Conservation (phyloP, 805 yeast species). For the Ogataea nonfermentans region DNA sequence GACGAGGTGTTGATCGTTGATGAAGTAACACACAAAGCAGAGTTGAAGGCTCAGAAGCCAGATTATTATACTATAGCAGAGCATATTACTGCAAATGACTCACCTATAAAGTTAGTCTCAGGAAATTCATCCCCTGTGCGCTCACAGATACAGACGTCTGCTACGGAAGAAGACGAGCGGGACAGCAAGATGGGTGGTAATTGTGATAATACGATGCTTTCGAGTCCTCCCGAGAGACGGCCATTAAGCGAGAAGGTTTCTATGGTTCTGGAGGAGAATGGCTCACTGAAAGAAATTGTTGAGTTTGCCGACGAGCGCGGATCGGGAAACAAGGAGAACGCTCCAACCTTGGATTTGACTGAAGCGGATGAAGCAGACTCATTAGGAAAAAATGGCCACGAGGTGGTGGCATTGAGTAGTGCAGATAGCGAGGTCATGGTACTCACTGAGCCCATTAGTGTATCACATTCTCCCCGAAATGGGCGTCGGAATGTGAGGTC, state of each 20-base stretch:
- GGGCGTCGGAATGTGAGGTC: too few relatives aligned
- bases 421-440: too few relatives aligned
- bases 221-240: neutral
- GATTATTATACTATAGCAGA: neutral
- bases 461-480: too few relatives aligned
- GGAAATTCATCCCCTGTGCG: neutral
- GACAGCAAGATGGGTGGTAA: neutral
- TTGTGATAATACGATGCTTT: neutral
- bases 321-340: neutral
- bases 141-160: neutral
- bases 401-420: too few relatives aligned
- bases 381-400: too few relatives aligned
- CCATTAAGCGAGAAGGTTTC: conserved; percentile 1
- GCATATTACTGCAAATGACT: neutral
- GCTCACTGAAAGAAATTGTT: conserved; percentile 4
- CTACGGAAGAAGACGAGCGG: neutral
- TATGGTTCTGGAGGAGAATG: conserved; percentile 8
- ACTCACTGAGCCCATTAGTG: too few relatives aligned
- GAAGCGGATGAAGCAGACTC: too few relatives aligned
- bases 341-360: neutral
- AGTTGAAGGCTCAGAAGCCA: neutral
- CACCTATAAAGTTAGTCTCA: neutral
- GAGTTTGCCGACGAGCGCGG: conserved; percentile 1
- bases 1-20: conserved; percentile 12
- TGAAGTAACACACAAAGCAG: neutral